These are phyloP conservation scores for Pseudonitzschia pungens DNA, from an alignment of 108 stramenopile species.

Conservation along the genomic window DNA sequence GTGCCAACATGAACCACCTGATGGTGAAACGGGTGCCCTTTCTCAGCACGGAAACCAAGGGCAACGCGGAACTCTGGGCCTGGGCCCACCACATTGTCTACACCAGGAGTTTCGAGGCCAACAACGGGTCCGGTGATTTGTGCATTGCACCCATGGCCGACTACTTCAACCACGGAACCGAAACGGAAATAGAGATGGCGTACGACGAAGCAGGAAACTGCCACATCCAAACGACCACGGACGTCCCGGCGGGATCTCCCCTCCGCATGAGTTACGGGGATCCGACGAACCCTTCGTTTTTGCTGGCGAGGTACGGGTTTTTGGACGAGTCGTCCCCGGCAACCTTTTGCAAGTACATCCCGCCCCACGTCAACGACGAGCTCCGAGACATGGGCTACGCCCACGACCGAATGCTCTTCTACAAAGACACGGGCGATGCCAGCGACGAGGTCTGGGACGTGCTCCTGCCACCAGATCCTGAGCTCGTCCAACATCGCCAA, in stretches of 20 bases:
- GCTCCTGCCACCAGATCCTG: constrained; percentile 39
- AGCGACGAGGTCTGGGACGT: constrained; percentile 62
- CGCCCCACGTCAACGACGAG: constrained; percentile 39
- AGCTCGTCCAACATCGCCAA: constrained; percentile 24
- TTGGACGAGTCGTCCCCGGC: constrained; percentile 59
- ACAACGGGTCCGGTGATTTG: constrained; percentile 36
- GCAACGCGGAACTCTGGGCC: constrained; percentile 8
- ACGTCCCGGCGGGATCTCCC: constrained; percentile 57
- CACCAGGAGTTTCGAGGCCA: constrained; percentile 26
- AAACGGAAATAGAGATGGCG: constrained; percentile 33
- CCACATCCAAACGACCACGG: constrained; percentile 28
- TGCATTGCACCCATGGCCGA: constrained; percentile 51
- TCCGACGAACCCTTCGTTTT: constrained; percentile 53
- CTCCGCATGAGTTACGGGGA: constrained; percentile 49
- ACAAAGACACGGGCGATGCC: constrained; percentile 61
- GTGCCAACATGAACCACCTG: constrained; percentile 17
- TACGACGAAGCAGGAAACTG: constrained; percentile 44
- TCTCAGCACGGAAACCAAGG: constrained; percentile 14
- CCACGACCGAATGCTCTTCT: constrained; percentile 57
- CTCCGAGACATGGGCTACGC: constrained; percentile 59
- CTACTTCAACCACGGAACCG: constrained; percentile 51
- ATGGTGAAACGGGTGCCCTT: neutral
- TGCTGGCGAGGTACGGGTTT: constrained; percentile 63
- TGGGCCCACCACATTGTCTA: constrained; percentile 19
- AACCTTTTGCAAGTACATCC: constrained; percentile 70